A percentile compares a stretch with the other conserved stretches of the same genome.
phyloP scores from a whole-genome alignment of 306 rosid species.

The Glycine latifolia region DNA sequence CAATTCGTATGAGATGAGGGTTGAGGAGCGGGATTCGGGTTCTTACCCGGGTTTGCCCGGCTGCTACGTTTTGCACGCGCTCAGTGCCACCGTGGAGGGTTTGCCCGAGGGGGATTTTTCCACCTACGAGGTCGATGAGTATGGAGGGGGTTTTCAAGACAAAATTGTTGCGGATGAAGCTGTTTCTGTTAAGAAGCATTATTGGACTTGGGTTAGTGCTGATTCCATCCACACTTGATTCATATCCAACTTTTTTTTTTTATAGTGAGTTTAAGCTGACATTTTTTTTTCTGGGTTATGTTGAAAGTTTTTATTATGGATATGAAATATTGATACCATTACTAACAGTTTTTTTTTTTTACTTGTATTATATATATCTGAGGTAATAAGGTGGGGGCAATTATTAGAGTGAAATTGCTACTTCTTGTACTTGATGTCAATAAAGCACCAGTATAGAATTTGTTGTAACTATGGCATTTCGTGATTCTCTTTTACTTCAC shows the following conservation, averaged over 20 bases:
- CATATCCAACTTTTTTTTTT: background rate
- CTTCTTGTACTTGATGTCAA: constrained; percentile 22
- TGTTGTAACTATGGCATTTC: background rate
- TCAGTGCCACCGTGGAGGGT: constrained; percentile 74
- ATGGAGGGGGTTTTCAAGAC: constrained; percentile 46
- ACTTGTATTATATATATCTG: constrained; percentile 42
- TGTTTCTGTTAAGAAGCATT: constrained; percentile 87
- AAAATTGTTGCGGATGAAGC: constrained; percentile 61
- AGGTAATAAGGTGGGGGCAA: constrained; percentile 25
- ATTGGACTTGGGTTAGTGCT: constrained; percentile 89
- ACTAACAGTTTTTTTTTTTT: constrained; percentile 8
- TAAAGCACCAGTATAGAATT: constrained; percentile 30
- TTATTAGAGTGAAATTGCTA: constrained; percentile 9
- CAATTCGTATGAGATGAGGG: constrained; percentile 71
- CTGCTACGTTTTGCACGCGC: constrained; percentile 77
- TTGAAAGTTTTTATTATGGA: constrained; percentile 33
- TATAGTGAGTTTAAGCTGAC: constrained; percentile 29
- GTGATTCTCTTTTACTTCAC: constrained; percentile 15
- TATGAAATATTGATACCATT: constrained; percentile 19
- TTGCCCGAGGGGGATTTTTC: constrained; percentile 86
- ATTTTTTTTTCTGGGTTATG: background rate
- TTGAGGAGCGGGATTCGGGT: constrained; percentile 82
- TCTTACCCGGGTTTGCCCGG: constrained; percentile 97
- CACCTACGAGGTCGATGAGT: constrained; percentile 80
- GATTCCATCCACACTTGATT: constrained; percentile 61